These are phyloP conservation scores for Pseudocercospora musae DNA, from an alignment of 2,329 filamentous ascomycete genomes.

Conservation along the genomic window DNA sequence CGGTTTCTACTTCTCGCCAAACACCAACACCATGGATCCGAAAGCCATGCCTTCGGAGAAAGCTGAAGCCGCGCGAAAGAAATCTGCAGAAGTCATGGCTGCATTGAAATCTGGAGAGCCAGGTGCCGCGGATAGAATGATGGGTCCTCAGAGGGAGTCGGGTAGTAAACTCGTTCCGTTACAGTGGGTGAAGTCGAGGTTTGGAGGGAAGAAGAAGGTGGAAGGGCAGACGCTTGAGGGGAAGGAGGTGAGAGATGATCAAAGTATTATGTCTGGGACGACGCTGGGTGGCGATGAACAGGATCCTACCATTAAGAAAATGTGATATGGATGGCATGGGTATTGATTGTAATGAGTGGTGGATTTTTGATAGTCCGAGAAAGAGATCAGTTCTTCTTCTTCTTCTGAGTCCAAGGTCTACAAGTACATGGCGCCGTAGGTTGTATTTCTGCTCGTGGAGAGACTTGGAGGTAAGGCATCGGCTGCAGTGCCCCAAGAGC, in stretches of 20 bases:
- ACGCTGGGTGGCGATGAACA: not conserved
- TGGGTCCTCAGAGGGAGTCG: conserved; percentile 21
- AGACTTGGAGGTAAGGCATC: conserved; percentile 45
- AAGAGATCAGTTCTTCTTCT: not conserved
- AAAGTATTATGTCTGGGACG: conserved; percentile 9
- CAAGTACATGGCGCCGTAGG: conserved; percentile 5
- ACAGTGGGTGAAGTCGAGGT: conserved; percentile 10
- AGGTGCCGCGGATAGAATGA: conserved; percentile 26
- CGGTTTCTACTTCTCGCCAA: conserved; percentile 20
- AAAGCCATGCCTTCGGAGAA: conserved; percentile 26
- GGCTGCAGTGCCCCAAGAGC: conserved; percentile 42
- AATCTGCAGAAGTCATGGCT: conserved; percentile 27
- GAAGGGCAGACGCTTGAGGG: not conserved
- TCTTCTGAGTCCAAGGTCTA: not conserved
- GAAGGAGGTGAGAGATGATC: not conserved
- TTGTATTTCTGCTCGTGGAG: conserved; percentile 16
- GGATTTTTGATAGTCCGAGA: not conserved
- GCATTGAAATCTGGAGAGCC: conserved; percentile 27
- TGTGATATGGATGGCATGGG: not conserved
- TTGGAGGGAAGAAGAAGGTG: conserved; percentile 8
- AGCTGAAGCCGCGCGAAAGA: conserved; percentile 24
- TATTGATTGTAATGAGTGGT: not conserved
- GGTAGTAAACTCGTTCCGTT: conserved; percentile 8
- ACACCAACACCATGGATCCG: conserved; percentile 25
- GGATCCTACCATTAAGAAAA: conserved; percentile 3